These are phyloP conservation scores for Phytophthora rubi DNA, from an alignment of 352 stramenopile genomes.

Conservation along the genomic window DNA sequence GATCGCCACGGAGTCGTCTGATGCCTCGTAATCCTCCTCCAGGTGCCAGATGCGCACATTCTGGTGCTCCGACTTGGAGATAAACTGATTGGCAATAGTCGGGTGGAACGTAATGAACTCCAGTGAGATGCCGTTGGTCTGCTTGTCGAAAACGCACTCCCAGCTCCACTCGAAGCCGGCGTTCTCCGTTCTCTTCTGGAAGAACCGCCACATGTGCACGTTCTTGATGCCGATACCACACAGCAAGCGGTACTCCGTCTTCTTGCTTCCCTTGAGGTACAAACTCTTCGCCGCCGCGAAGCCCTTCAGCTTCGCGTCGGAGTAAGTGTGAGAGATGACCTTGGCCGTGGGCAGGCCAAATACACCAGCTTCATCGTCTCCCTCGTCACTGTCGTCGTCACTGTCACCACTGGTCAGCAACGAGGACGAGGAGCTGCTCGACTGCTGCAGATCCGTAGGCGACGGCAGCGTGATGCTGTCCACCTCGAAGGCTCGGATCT, in stretches of 20 bases:
- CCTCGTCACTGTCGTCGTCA: conserved; percentile 39
- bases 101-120: conserved; percentile 82
- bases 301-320: conserved; percentile 84
- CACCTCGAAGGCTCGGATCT: conserved; percentile 85
- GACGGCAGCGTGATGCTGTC: conserved; percentile 78
- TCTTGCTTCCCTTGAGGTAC: conserved; percentile 43
- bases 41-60: conserved; percentile 86
- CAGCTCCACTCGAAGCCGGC: conserved; percentile 53
- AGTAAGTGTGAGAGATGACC: conserved; percentile 71
- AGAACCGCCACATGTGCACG: conserved; percentile 88
- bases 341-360: conserved; percentile 60
- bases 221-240: conserved; percentile 90
- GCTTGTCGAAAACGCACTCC: conserved; percentile 89
- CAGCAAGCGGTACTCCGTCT: conserved; percentile 78
- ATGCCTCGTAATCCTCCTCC: conserved; percentile 56
- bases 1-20: conserved; percentile 42
- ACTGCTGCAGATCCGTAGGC: conserved; percentile 19
- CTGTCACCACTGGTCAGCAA: conserved; percentile 21
- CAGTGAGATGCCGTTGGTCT: conserved; percentile 86
- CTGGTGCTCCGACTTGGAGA: conserved; percentile 88
- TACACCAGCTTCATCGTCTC: conserved; percentile 28
- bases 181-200: conserved; percentile 40
- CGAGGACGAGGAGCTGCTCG: conserved; percentile 11
- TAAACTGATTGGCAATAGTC: conserved; percentile 58
- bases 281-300: conserved; percentile 83